Base-by-base conservation (phyloP, 176 grass and related monocot genomes). In the Musa beccarii region DNA sequence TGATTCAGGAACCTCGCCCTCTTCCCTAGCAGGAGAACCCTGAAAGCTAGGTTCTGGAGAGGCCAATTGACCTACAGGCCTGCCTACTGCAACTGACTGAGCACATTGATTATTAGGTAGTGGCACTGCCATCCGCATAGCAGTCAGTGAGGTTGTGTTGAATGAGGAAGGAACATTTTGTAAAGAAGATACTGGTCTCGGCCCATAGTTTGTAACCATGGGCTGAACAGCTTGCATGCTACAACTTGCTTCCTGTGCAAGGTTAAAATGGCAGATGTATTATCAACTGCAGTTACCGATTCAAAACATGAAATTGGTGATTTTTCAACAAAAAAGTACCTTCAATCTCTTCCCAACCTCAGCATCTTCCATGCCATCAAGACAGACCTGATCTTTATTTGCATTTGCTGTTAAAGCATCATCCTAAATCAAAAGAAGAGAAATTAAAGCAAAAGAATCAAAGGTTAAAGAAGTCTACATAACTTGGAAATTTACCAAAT, bases 341-440 rank as follows among this genome's bases (percentile, higher is more conserved):
- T 99, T 94, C 85, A 87, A 83, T 94, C 86, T 90, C 84, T 84
- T 81, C 70, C 94, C 95, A 10, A 86, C 79, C 82, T 89, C 90
- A 81, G 88, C 88, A 82, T 87, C 95, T 29, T 82, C 80, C 83
- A 89, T 98, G 67, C 95, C 95, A 82, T 99, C 88, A 70, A 89
- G 89, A 80, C 79, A 23, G 20, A 81, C 57, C 54, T 79, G 65
- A 77, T 91, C 88, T 79, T 75, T 87, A 54, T 84, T 91, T 72
- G 79, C 81, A 76, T 87, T 99, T 59, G 53, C 55, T 52, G 79
- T 62, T 76, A 59, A 75, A 86, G 75, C 91, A 50, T 93, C 88
- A 66, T 98, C 88, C 95, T 98, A 69, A 53, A 69, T 64, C 62
- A 79, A 16, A 53, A 19, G 68, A 28, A 66, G 75, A 83, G 2